Percentiles rank a stretch among this genome's conserved stretches.
These are phyloP conservation scores for Sugiyamaella qingdaonensis DNA, from an alignment of 805 yeast genomes.

Conservation along the genomic window DNA sequence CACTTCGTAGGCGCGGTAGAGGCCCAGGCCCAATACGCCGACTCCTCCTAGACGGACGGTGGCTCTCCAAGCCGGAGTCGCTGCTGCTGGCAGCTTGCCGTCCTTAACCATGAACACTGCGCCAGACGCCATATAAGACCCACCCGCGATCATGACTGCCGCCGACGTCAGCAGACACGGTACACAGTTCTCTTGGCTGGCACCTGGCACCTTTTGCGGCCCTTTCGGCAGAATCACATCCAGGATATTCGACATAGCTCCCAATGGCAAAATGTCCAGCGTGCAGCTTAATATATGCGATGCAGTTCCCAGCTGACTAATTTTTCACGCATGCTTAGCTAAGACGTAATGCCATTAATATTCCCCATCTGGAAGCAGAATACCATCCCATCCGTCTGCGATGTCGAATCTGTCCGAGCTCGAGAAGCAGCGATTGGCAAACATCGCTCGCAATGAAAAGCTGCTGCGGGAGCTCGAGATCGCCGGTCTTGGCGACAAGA, in stretches of 20 bases:
- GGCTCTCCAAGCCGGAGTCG: conserved; percentile 45
- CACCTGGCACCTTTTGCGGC: conserved; percentile 25
- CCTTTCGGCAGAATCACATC: conserved; percentile 22
- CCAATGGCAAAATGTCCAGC: background rate
- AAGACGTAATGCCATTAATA: background rate
- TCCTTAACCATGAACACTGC: conserved; percentile 40
- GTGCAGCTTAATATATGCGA: background rate
- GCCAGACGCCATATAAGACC: conserved; percentile 58
- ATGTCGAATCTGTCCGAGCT: conserved; percentile 27
- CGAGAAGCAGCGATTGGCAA: conserved; percentile 31
- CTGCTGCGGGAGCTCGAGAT: conserved; percentile 68
- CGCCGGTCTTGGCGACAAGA: conserved; percentile 51
- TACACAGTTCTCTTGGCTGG: conserved; percentile 45
- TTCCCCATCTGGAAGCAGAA: background rate
- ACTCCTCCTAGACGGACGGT: conserved; percentile 52
- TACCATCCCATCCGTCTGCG: too few relatives aligned
- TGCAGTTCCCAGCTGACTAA: background rate
- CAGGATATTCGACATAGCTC: conserved; percentile 24
- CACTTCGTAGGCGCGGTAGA: conserved; percentile 62
- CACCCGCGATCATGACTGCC: conserved; percentile 53
- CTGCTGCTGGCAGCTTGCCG: conserved; percentile 31
- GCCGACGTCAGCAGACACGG: conserved; percentile 69
- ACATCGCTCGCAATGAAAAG: conserved; percentile 75
- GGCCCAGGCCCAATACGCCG: conserved; percentile 52
- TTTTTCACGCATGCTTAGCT: background rate